Base-by-base conservation (phyloP, 352 stramenopile species). In the Globisporangium carolinianum region DNA sequence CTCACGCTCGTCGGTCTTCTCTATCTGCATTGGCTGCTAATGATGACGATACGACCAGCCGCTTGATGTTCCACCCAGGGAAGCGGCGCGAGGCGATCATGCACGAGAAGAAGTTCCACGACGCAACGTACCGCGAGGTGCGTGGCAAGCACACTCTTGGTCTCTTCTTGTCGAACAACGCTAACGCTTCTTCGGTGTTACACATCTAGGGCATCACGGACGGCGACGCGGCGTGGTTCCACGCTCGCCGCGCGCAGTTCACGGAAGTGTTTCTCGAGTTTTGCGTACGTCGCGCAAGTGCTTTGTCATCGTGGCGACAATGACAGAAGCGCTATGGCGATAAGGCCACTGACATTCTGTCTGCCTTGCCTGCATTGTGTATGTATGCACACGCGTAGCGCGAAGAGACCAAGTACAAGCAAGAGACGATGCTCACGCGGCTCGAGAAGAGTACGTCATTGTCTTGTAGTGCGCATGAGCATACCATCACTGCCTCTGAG, bases 351-450 rank as follows among this genome's bases (percentile, higher is more conserved):
- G 24, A 32, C 24, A 32, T 32, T 32, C 24, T 32, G 24, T 32
- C 24, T 32, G 24, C 3, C 24, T 32, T 32, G 24, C 3, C 24
- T 32, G 24, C 24, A 7, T 18, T 51, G 32, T 65, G 5, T 24
- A 3, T 53, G 6, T 58, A 14, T 43, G 24, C 24, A 32, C 24
- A 32, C 24, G 24, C 24, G 14, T 47, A 91, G 82, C 67, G 72
- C 10, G 75, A 89, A 49, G 82, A 91, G 69, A 87, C 70, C 35
- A 73, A 73, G 46, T 75, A 91, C 72, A 91, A 86, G 64, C 82
- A 89, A 60, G 79, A 86, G 57, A 45, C 87, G 41, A 87, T 86
- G 73, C 76, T 89, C 42, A 73, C 76, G 1, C 76, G 79, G 11
- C 68, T 89, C 18, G 79, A 91, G 63, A 91, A 87, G 47, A 69